Base-by-base conservation (phyloP, 1,139 yeast genomes). In the Hyphopichia khmerensis region DNA sequence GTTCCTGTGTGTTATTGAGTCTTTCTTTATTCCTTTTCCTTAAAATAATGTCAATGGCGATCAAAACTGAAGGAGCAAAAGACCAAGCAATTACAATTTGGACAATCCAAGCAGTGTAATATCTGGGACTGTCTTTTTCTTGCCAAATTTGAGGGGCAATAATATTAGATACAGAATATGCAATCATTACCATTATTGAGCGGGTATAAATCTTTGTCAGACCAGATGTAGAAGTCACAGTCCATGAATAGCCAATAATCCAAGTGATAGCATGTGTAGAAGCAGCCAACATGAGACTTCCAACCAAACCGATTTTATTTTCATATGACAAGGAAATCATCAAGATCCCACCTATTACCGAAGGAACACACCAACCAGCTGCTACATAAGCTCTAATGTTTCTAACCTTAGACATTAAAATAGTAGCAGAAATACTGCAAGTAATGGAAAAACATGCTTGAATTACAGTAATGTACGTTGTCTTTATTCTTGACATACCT, bases 71-170 rank as follows among this genome's bases (percentile, higher is more conserved):
- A 3, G 80, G 78, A 2, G 79, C 73, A 13, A 59, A 40, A 19
- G 64, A 59, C 52, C 72, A 77, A 9, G 77, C 67, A 19, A 75
- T 52, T 4, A 76, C 77, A 39, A 77, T 75, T 51, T 75, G 80
- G n/a, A 76, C 77, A 39, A 72, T 65, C 82, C 82, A 77, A 0
- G 82, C 81, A 2, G 72, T 72, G 16, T 47, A 47, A 33, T 52
- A 57, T 18, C 50, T 49, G 19, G 60, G 60, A 8, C 49, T 50
- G 40, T 55, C 52, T 29, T 35, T 48, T 9, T 41, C 46, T 42
- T 51, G 52, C 62, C 62, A 57, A n/a, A 57, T 41, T 42, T 57
- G 62, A 10, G 60, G 59, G n/a, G 59, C 50, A 15, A 55, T 50
- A 15, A 54, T 48, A 33, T 55, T 55, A 18, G 54, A 44, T 24